phyloP scores from a whole-genome alignment of 2,329 filamentous ascomycete genomes.

The Achaetomium macrosporum region DNA sequence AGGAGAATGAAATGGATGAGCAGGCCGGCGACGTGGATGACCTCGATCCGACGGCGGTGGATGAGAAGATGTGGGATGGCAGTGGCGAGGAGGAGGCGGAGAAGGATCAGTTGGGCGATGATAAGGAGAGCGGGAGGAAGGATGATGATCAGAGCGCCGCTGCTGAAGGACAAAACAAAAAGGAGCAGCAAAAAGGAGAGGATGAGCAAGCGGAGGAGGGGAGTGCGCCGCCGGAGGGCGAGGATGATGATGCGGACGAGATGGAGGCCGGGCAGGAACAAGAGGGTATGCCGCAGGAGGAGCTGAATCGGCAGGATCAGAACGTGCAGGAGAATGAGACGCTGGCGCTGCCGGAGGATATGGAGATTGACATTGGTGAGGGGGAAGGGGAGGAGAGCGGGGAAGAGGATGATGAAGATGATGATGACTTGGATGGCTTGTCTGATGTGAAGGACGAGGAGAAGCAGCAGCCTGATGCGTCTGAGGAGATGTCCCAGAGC shows the following conservation, averaged over 20 bases:
- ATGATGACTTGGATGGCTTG: constrained; percentile 55
- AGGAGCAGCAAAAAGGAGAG: constrained; percentile 38
- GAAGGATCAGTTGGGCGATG: constrained; percentile 67
- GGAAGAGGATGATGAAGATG: constrained; percentile 48
- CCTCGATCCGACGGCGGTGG: constrained; percentile 79
- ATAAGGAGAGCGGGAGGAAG: constrained; percentile 65
- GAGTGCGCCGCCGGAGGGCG: neutral
- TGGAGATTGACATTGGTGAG: constrained; percentile 71
- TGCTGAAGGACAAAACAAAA: constrained; percentile 51
- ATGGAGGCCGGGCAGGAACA: constrained; percentile 57
- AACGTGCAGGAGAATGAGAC: constrained; percentile 77
- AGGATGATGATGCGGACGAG: constrained; percentile 44
- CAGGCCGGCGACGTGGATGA: constrained; percentile 89
- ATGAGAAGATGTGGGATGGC: constrained; percentile 99
- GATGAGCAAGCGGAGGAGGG: constrained; percentile 49
- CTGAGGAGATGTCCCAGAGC: constrained; percentile 32
- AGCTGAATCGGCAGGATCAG: constrained; percentile 59
- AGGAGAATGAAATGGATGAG: constrained; percentile 75
- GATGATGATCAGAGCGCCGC: constrained; percentile 53
- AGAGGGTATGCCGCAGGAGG: constrained; percentile 49
- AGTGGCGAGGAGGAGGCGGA: constrained; percentile 72
- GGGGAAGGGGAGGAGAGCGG: constrained; percentile 43
- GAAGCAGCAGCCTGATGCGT: constrained; percentile 28
- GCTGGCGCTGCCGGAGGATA: constrained; percentile 79
- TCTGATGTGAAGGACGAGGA: constrained; percentile 36